Conservation (phyloP, 2,329 filamentous ascomycete genomes). For the Monosporascus sp. region DNA sequence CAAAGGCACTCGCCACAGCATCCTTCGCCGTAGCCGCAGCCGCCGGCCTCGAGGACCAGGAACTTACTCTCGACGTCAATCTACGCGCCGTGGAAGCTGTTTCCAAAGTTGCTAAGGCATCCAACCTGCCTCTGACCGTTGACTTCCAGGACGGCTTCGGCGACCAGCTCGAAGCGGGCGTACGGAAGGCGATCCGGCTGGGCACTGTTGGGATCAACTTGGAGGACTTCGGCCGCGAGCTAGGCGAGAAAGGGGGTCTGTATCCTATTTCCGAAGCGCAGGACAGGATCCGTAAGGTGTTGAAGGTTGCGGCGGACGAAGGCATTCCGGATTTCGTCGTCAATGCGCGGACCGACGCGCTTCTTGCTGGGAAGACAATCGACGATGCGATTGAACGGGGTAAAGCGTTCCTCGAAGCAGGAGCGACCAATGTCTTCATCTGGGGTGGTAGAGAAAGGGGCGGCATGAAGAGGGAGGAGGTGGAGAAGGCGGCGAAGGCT, state of each 20-base stretch:
- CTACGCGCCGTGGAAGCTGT: constrained; percentile 36
- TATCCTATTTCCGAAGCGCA: constrained; percentile 36
- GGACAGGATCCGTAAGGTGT: constrained; percentile 31
- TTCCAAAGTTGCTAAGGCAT: constrained; percentile 25
- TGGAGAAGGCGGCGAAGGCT: constrained; percentile 32
- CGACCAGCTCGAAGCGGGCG: constrained; percentile 31
- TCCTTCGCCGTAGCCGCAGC: constrained; percentile 36
- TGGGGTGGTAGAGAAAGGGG: constrained; percentile 28
- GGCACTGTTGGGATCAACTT: constrained; percentile 49
- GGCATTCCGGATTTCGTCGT: constrained; percentile 45
- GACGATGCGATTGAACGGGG: constrained; percentile 39
- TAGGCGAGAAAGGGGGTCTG: constrained; percentile 25
- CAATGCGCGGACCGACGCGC: constrained; percentile 46
- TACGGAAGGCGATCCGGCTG: constrained; percentile 34
- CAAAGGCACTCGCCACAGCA: constrained; percentile 34
- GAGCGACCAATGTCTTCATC: constrained; percentile 48
- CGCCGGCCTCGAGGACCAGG: constrained; percentile 31
- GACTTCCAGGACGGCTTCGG: constrained; percentile 51
- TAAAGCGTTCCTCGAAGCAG: constrained; percentile 43
- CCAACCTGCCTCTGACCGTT: constrained; percentile 38
- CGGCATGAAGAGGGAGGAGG: constrained; percentile 32
- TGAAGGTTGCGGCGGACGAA: constrained; percentile 31
- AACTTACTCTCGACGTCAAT: constrained; percentile 39
- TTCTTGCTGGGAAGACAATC: constrained; percentile 21
- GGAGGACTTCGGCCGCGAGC: constrained; percentile 39